Evolutionary conservation across 768 basidiomycete species (phyloP).

Genomic region (Pleurotus pulmonarius): DNA sequence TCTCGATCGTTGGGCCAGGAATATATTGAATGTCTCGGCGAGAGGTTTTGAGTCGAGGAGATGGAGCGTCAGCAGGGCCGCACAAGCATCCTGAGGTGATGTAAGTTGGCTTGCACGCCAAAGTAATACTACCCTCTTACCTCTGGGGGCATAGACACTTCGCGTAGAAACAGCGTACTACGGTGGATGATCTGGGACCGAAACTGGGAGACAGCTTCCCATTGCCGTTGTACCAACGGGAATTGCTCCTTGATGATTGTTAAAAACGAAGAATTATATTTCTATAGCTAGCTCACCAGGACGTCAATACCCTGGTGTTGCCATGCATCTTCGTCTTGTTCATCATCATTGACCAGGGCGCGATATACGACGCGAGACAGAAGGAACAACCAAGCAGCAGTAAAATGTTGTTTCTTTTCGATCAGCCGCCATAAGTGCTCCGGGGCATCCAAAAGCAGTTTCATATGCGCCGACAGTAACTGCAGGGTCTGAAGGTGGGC

Average conservation of each 20-base stretch:
- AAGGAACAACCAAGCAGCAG: slow-evolving; percentile 86
- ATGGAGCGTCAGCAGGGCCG: slow-evolving; percentile 78
- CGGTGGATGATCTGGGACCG: slow-evolving; percentile 85
- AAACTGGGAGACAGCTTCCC: slow-evolving; percentile 87
- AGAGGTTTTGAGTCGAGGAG: slow-evolving; percentile 86
- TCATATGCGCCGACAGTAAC: slow-evolving; percentile 81
- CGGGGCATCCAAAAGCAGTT: slow-evolving; percentile 87
- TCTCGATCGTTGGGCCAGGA: slow-evolving; percentile 69
- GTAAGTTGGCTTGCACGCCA: neutral
- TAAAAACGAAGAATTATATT: no score
- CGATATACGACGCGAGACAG: slow-evolving; percentile 83
- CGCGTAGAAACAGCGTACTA: slow-evolving; percentile 79
- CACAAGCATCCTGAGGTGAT: slow-evolving; percentile 58
- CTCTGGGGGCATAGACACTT: slow-evolving; percentile 46
- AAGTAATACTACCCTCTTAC: slow-evolving; percentile 28
- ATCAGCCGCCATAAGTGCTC: slow-evolving; percentile 89
- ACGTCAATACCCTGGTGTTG: slow-evolving; percentile 57
- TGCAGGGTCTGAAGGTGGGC: slow-evolving; percentile 66
- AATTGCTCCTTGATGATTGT: slow-evolving; percentile 62
- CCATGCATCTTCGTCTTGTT: slow-evolving; percentile 64
- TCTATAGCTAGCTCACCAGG: slow-evolving; percentile 35
- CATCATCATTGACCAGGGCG: slow-evolving; percentile 59
- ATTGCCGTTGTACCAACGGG: slow-evolving; percentile 87
- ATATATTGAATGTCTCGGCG: slow-evolving; percentile 62
- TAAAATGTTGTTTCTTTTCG: slow-evolving; percentile 72